phyloP scores from a whole-genome alignment of 371 early-diverging fungal genomes.

The Choanephora cucurbitarum region DNA sequence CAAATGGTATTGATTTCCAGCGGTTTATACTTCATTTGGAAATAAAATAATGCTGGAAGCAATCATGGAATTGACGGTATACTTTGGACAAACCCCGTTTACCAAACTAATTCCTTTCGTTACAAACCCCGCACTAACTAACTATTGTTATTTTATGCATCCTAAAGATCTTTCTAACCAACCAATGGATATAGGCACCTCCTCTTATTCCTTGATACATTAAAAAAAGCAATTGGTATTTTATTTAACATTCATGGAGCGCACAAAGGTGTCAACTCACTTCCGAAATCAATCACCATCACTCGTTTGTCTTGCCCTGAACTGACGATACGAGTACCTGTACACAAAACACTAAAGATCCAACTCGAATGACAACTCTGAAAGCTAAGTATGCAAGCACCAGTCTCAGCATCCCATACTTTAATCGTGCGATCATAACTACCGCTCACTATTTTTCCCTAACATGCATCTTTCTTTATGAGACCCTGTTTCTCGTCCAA shows the following conservation, averaged over 20 bases:
- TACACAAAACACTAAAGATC: slow-evolving; percentile 91
- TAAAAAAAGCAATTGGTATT: too few species aligned
- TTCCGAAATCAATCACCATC: slow-evolving; percentile 75
- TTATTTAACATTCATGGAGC: neutral
- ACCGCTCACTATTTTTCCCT: slow-evolving; percentile 49
- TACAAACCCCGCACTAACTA: too few species aligned
- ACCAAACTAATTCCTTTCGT: too few species aligned
- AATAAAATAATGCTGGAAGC: too few species aligned
- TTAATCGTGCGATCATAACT: slow-evolving; percentile 93
- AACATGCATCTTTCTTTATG: neutral
- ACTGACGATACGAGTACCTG: slow-evolving; percentile 70
- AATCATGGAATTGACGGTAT: too few species aligned
- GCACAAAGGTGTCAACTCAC: slow-evolving; percentile 26
- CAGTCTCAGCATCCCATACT: slow-evolving; percentile 80
- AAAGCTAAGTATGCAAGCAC: slow-evolving; percentile 56
- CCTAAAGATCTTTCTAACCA: too few species aligned
- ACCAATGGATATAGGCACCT: too few species aligned
- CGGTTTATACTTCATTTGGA: too few species aligned
- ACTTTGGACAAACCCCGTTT: too few species aligned
- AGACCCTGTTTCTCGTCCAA: neutral
- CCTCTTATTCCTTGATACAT: too few species aligned
- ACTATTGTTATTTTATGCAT: too few species aligned
- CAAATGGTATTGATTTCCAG: too few species aligned
- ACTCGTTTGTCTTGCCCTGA: slow-evolving; percentile 70
- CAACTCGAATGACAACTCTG: slow-evolving; percentile 78